Evolutionary conservation across 2,329 filamentous ascomycete species (phyloP), one percentile per base, ranked within the genome.

Genomic region (Xylaria multiplex): DNA sequence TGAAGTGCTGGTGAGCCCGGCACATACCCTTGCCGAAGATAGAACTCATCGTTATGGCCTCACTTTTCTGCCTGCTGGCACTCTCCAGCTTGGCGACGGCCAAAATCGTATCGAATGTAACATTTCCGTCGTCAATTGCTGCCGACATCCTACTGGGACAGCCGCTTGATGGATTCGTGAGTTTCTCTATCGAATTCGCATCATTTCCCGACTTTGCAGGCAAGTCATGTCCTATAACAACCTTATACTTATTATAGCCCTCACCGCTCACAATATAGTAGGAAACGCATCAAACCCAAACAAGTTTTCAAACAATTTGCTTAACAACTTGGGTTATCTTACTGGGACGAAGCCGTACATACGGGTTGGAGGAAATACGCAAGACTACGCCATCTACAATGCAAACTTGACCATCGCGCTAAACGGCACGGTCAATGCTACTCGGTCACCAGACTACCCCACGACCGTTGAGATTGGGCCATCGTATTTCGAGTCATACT

Each of bases 361-460:
- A 62, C 81, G 88, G 16, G 86, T 90, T 1, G 88, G 88, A 3
- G 88, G 88, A n/a, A 90, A 90, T 71, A 90, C 88, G 0, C 88
- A 90, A 76, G 88, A 90, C 77, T 88, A 85, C 69, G 86, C 86
- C 5, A 79, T 90, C 43, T 90, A 87, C 75, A 83, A 90, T 68
- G 77, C 81, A 1, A 82, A 81, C 3, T 82, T 88, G 6, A 74
- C 80, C 1, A 78, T 79, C 6, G 84, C 84, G 6, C 78, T 85
- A 9, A 81, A 87, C 56, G 87, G 87, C 35, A 86, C 81, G 2
- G 78, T 84, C 58, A 80, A 88, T 62, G 79, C 80, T 0, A 73
- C 76, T 0, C 79, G 82, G 24, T 87, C 86, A 0, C 66, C 76
- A 0, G 87, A 90, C 75, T 90, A 90, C 68, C 88, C 88, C 1